Conservation (phyloP, 495 filamentous ascomycete genomes). For the Neurospora cerealis region DNA sequence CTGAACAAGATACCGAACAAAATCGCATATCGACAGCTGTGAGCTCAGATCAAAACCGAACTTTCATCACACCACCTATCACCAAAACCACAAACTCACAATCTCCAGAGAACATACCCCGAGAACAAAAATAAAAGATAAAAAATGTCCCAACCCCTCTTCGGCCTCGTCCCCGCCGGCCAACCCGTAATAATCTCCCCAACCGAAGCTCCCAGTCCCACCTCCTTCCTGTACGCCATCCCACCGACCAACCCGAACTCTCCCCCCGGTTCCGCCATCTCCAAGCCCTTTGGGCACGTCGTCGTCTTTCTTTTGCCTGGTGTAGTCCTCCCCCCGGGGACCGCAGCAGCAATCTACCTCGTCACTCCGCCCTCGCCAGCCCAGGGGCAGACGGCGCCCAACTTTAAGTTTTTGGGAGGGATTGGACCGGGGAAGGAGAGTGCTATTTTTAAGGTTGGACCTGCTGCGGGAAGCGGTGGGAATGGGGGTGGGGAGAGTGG, state of each 20-base stretch:
- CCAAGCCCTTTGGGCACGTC: conserved; percentile 58
- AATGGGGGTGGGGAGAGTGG: conserved; percentile 18
- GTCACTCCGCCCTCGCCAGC: conserved; percentile 30
- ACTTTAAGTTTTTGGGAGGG: conserved; percentile 77
- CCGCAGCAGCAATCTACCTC: conserved; percentile 83
- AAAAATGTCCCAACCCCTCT: conserved; percentile 26
- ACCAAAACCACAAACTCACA: background rate
- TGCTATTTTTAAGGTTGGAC: conserved; percentile 66
- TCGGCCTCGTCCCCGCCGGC: conserved; percentile 43
- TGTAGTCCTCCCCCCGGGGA: conserved; percentile 57
- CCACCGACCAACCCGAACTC: conserved; percentile 14
- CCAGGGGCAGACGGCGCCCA: conserved; percentile 19
- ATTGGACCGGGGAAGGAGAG: conserved; percentile 82
- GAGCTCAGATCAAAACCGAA: background rate
- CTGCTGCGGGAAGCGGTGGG: background rate
- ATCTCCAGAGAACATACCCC: too few species aligned
- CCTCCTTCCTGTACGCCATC: conserved; percentile 37
- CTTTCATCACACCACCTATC: background rate
- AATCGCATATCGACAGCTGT: background rate
- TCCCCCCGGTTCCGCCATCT: background rate
- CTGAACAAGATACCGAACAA: background rate
- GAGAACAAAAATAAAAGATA: background rate
- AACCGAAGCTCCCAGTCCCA: conserved; percentile 26
- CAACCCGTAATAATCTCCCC: conserved; percentile 35
- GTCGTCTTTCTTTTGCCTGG: conserved; percentile 86